Evolutionary conservation across 2,329 filamentous ascomycete species (phyloP).

Genomic region (Colletotrichum neosansevieriae): DNA sequence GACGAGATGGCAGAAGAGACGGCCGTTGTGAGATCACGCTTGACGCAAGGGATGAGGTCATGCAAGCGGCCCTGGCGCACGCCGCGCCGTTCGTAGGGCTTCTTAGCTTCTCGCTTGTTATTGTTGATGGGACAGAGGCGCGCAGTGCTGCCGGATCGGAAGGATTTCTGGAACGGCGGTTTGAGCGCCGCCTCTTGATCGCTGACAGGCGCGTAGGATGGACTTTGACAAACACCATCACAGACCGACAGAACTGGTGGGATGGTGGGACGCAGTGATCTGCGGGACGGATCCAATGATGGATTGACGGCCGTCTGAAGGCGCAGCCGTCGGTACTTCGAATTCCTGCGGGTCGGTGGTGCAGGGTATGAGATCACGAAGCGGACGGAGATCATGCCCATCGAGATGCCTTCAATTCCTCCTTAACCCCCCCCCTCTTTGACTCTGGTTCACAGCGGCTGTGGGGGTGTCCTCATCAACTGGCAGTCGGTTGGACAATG

Average conservation of each 20-base stretch:
- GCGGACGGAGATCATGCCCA: slow-evolving; percentile 11
- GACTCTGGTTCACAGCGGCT: not conserved
- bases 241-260: not conserved
- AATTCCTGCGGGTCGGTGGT: slow-evolving; percentile 7
- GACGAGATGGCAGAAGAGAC: slow-evolving; percentile 10
- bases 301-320: slow-evolving; percentile 26
- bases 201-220: not conserved
- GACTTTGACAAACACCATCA: slow-evolving; percentile 7
- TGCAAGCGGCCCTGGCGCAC: slow-evolving; percentile 7
- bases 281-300: slow-evolving; percentile 25
- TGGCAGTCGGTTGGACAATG: not conserved
- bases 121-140: slow-evolving; percentile 6
- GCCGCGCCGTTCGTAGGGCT: not conserved
- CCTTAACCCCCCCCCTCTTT: not conserved
- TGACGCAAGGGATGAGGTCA: slow-evolving; percentile 37
- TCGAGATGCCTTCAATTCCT: slow-evolving; percentile 21
- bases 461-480: slow-evolving; percentile 1
- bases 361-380: slow-evolving; percentile 29
- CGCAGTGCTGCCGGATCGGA: not conserved
- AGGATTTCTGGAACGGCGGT: slow-evolving; percentile 19
- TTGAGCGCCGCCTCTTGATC: slow-evolving; percentile 20
- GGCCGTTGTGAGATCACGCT: slow-evolving; percentile 27
- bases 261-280: slow-evolving; percentile 21
- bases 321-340: not conserved
- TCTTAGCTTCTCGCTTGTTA: not conserved